Evolutionary conservation across 305 asterid genomes (phyloP), one percentile per base, ranked within the genome.

Genomic region (Rubia tinctorum): DNA sequence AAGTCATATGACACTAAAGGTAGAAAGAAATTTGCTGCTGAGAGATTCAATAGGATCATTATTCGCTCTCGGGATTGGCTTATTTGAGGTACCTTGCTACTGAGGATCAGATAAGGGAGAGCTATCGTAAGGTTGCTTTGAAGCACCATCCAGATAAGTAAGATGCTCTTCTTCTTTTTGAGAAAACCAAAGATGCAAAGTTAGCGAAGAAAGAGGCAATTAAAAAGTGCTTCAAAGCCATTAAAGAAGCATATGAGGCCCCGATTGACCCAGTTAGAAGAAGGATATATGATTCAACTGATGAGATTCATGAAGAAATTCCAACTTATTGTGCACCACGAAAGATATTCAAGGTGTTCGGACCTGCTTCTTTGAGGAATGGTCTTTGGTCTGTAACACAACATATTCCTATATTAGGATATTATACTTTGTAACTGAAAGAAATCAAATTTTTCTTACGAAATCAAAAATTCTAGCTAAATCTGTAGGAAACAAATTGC

Each of bases 231-330:
- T 95, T 95, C 72, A 95, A 95, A 82, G 88, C 96, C 61, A 92
- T 95, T 81, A 96, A 92, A 79, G 98, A 89, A 82, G 91, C 94
- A 6, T 95, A 92, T 74, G 98, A 90, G 85, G 89, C 92, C 82
- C 82, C 92, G 79, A 87, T 82, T 49, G 98, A 92, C 75, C 98
- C 99, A 27, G 80, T 78, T 22, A 88, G 90, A 86, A 90, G 99
- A 83, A 90, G 99, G 80, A 80, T 95, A 60, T 92, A 90, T 71
- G 99, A 83, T 95, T 61, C 99, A 7, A 90, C 98, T 0, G 99
- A 95, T 80, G 99, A 95, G 87, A 92, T 95, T 83, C 98, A 95
- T 83, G 99, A n/a, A n/a, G n/a, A n/a, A n/a, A 83, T 95, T 61
- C 99, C 99, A 25, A 62, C 55, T 44, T 96, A 92, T 5, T 95